Percentiles rank a stretch among this genome's conserved stretches.
Conservation (phyloP, 2,329 filamentous ascomycete genomes). For the Stenocarpella maydis region DNA sequence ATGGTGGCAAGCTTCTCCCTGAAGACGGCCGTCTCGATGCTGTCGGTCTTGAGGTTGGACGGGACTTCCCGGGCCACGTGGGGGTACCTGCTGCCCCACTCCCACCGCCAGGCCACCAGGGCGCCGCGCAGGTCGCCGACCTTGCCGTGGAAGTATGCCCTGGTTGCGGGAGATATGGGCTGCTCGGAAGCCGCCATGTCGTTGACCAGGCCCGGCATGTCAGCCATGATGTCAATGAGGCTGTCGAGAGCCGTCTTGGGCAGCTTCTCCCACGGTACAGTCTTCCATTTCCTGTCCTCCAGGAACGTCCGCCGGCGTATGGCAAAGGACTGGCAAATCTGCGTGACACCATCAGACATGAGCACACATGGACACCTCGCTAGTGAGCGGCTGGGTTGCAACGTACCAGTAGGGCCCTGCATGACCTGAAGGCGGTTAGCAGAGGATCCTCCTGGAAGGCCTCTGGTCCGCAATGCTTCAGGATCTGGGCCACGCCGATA, state of each 20-base stretch:
- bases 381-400: neutral
- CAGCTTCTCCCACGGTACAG: constrained; percentile 37
- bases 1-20: constrained; percentile 28
- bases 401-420: constrained; percentile 39
- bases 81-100: constrained; percentile 22
- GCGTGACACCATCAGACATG: neutral
- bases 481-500: constrained; percentile 40
- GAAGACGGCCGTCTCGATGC: constrained; percentile 32
- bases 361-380: no score
- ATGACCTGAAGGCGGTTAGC: constrained; percentile 40
- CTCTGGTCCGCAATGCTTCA: constrained; percentile 41
- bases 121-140: constrained; percentile 16
- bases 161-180: constrained; percentile 29
- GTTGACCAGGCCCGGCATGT: constrained; percentile 38
- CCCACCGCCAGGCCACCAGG: constrained; percentile 26
- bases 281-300: constrained; percentile 38
- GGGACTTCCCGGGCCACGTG: constrained; percentile 27
- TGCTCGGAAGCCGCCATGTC: constrained; percentile 35
- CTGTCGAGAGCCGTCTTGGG: constrained; percentile 38
- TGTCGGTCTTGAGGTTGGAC: constrained; percentile 24
- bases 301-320: constrained; percentile 39
- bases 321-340: constrained; percentile 40
- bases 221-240: constrained; percentile 39
- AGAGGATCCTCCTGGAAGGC: constrained; percentile 39
- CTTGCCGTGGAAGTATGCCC: constrained; percentile 11